Base-by-base conservation (phyloP, 1,284 basidiomycete genomes). In the Hemileia vastatrix region DNA sequence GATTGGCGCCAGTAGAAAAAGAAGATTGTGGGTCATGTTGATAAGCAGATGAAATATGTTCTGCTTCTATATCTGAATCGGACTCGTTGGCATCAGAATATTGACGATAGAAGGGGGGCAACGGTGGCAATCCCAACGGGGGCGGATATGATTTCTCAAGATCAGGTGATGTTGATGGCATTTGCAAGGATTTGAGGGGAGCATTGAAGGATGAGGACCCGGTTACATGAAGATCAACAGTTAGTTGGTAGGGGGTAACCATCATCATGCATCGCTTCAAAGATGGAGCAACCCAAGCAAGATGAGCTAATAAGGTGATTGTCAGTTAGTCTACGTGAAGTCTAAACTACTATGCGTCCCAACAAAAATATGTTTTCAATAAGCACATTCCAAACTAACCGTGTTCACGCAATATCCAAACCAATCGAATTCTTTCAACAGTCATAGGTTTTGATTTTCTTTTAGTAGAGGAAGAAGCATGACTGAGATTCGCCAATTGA, bases 341-440 rank as follows among this genome's bases (percentile, higher is more conserved):
- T n/a, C n/a, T n/a, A n/a, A n/a, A n/a, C n/a, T n/a, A n/a, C n/a
- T n/a, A n/a, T n/a, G n/a, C n/a, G n/a, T n/a, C n/a, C n/a, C n/a
- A n/a, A n/a, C n/a, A 19, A 50, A 23, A 19, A 58, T 31, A 19
- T 52, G 19, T 36, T 11, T 36, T 3, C 2, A 2, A 58, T 24
- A 47, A 45, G 3, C 19, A 54, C 27, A 54, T 6, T 18, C 8
- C 18, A 33, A 40, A 79, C 83, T 74, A 64, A 86, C 86, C 81
- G 71, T 86, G 89, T 72, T 91, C 89, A 55, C 87, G 80, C 53
- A 89, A 80, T 53, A 91, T 81, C 90, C 90, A 92, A 2, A 91
- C 82, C 67, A 92, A 89, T 23, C 88, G 80, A 0, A 90, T 81
- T 1, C 87, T 83, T 63, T 78, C 77, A 67, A 81, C 83, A 6